Evolutionary conservation across 2,329 filamentous ascomycete genomes (phyloP).

Genomic region (Aspergillus terreus): DNA sequence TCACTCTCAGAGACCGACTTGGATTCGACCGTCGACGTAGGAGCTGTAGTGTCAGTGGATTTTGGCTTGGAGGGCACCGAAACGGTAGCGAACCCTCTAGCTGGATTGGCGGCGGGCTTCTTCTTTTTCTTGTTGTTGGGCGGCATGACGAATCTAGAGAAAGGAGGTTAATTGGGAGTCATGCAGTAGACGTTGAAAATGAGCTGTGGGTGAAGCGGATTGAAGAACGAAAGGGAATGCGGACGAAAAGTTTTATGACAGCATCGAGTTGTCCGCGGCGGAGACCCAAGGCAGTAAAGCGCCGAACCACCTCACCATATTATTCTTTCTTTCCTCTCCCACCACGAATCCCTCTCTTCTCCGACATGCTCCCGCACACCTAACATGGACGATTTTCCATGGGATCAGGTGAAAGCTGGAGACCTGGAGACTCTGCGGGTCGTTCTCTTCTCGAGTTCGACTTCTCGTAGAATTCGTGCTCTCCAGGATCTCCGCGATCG

Average conservation of each 20-base stretch:
- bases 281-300: constrained; percentile 17
- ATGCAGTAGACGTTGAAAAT: not conserved
- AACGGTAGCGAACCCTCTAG: constrained; percentile 88
- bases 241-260: constrained; percentile 40
- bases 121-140: constrained; percentile 80
- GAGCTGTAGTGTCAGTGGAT: constrained; percentile 33
- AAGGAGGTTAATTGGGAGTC: not conserved
- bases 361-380: constrained; percentile 28
- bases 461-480: constrained; percentile 37
- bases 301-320: constrained; percentile 12
- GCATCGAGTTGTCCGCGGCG: constrained; percentile 23
- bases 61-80: constrained; percentile 84
- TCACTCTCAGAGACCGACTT: constrained; percentile 31
- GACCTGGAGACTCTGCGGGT: constrained; percentile 37
- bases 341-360: not conserved
- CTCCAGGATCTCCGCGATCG: constrained; percentile 44
- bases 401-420: constrained; percentile 43
- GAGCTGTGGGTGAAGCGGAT: not conserved
- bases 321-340: constrained; percentile 10
- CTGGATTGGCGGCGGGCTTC: constrained; percentile 82
- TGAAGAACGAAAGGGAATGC: constrained; percentile 10
- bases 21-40: constrained; percentile 25
- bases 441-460: constrained; percentile 42
- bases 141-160: constrained; percentile 55
- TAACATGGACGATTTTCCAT: constrained; percentile 43